These are phyloP conservation scores for Claviceps spartinae DNA, from an alignment of 2,329 filamentous ascomycete species.

Conservation along the genomic window DNA sequence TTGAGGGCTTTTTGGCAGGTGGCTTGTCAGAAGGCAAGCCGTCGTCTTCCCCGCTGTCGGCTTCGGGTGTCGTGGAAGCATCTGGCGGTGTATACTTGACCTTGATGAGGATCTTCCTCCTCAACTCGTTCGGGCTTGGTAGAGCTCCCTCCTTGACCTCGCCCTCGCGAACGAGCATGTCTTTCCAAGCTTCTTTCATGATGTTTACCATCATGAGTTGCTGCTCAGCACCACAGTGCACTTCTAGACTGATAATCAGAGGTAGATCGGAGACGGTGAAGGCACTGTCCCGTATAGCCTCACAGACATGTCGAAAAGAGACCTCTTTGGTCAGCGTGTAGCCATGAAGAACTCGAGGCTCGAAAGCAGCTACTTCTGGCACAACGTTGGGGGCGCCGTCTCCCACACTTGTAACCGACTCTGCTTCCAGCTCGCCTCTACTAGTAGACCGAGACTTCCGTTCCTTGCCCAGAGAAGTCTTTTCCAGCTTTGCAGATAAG, in stretches of 20 bases:
- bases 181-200: constrained; percentile 75
- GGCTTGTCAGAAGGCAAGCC: constrained; percentile 29
- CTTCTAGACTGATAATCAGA: constrained; percentile 87
- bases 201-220: constrained; percentile 87
- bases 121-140: constrained; percentile 56
- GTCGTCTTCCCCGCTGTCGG: constrained; percentile 21
- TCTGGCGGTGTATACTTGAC: constrained; percentile 52
- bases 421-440: constrained; percentile 4
- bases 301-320: constrained; percentile 74
- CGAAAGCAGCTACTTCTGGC: constrained; percentile 27
- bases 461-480: constrained; percentile 32
- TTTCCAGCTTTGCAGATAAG: constrained; percentile 31
- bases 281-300: constrained; percentile 63
- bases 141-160: constrained; percentile 36
- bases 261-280: constrained; percentile 67
- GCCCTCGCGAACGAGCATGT: constrained; percentile 47
- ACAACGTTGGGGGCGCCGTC: constrained; percentile 8
- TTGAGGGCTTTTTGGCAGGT: constrained; percentile 33
- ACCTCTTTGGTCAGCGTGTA: constrained; percentile 86
- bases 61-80: constrained; percentile 14
- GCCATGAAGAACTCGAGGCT: constrained; percentile 73
- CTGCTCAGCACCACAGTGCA: constrained; percentile 69
- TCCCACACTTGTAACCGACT: not conserved
- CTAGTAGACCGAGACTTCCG: constrained; percentile 19
- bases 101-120: constrained; percentile 71